A percentile compares a stretch with the other conserved stretches of the same genome.
Conservation (phyloP, 352 stramenopile species). For the Phytophthora sojae region DNA sequence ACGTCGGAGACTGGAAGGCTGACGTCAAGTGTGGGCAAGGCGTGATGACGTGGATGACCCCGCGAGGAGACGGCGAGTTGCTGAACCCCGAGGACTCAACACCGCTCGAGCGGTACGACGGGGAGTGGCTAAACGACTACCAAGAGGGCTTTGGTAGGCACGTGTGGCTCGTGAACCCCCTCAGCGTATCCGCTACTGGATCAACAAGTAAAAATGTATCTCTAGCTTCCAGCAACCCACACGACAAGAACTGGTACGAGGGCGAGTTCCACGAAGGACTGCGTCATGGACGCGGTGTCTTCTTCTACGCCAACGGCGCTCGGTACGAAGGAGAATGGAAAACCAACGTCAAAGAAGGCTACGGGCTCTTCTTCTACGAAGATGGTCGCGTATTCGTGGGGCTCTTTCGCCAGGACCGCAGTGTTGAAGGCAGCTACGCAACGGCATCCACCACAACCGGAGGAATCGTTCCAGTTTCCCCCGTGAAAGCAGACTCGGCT, state of each 20-base stretch:
- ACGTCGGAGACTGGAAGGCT: slow-evolving; percentile 73
- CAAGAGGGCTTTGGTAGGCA: slow-evolving; percentile 85
- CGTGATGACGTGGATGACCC: slow-evolving; percentile 77
- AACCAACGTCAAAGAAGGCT: slow-evolving; percentile 80
- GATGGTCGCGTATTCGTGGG: slow-evolving; percentile 69
- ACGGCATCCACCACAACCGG: slow-evolving; percentile 26
- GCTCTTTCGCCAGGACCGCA: slow-evolving; percentile 55
- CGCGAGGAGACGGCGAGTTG: background rate
- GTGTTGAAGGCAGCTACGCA: slow-evolving; percentile 38
- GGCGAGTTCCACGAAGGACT: slow-evolving; percentile 75
- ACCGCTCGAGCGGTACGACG: slow-evolving; percentile 71
- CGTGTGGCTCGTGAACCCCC: slow-evolving; percentile 62
- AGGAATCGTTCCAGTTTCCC: background rate
- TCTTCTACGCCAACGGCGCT: slow-evolving; percentile 90
- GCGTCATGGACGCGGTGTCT: slow-evolving; percentile 72
- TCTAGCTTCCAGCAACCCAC: slow-evolving; percentile 16
- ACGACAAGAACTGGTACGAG: slow-evolving; percentile 87
- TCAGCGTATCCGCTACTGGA: background rate
- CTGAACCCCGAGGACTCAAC: slow-evolving; percentile 15
- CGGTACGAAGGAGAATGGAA: slow-evolving; percentile 87
- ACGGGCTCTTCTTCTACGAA: slow-evolving; percentile 77
- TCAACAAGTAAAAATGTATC: slow-evolving; percentile 13
- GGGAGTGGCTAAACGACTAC: slow-evolving; percentile 74
- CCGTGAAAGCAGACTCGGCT: background rate
- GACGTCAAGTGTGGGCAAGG: slow-evolving; percentile 79